A percentile compares a stretch with the other conserved stretches of the same genome.
Evolutionary conservation across 2,329 filamentous ascomycete genomes (phyloP).

Genomic region (Xenosphaeropsis pyriputrescens): DNA sequence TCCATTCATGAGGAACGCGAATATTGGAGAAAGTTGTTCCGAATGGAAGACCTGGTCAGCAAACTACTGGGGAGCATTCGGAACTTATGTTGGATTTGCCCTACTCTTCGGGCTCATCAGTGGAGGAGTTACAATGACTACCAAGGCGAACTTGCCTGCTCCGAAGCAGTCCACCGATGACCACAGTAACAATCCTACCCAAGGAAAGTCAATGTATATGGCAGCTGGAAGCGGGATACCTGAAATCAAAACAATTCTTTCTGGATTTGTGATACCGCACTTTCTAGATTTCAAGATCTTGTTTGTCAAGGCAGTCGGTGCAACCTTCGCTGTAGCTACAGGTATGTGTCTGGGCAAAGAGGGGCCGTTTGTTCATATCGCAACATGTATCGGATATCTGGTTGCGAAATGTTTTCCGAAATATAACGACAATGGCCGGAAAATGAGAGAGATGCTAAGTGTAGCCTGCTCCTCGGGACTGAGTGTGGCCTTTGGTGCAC

Average conservation of each 20-base stretch:
- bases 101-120: conserved; percentile 32
- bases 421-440: conserved; percentile 39
- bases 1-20: conserved; percentile 3
- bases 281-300: conserved; percentile 40
- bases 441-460: conserved; percentile 41
- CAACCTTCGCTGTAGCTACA: conserved; percentile 40
- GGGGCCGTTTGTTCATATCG: conserved; percentile 47
- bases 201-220: conserved; percentile 40
- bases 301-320: conserved; percentile 40
- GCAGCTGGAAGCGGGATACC: conserved; percentile 43
- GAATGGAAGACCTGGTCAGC: conserved; percentile 12
- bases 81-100: conserved; percentile 32
- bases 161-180: conserved; percentile 10
- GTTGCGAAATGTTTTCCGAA: conserved; percentile 36
- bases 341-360: conserved; percentile 48
- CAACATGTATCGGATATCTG: conserved; percentile 39
- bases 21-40: conserved; percentile 13
- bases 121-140: conserved; percentile 31
- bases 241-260: conserved; percentile 46
- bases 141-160: conserved; percentile 30
- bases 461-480: conserved; percentile 41
- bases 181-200: conserved; percentile 5
- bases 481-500: conserved; percentile 45
- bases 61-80: conserved; percentile 25
- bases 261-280: conserved; percentile 42